Evolutionary conservation across 2,329 filamentous ascomycete genomes (phyloP), one percentile per base, ranked within the genome.

Genomic region (Ceratocystis alfenasii): DNA sequence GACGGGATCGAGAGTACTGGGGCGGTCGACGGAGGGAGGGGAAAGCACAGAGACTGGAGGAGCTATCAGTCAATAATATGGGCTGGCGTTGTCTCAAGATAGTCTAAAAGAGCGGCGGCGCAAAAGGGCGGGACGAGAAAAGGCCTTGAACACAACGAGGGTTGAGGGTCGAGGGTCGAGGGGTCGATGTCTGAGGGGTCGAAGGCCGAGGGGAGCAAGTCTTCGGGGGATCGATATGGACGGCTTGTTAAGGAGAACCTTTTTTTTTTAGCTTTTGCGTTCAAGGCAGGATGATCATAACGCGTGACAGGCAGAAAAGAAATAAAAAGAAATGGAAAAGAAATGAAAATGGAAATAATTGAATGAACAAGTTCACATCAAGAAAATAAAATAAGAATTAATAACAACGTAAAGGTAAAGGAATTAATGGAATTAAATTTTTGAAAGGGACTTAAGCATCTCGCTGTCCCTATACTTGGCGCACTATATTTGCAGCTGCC

Each of bases 301-400:
- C 61, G 41, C 44, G 44, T 41, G 53, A 10, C 20, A 64, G n/a
- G 36, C 62, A 55, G 62, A 41, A 64, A 28, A 41, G 55, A 28
- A 45, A 55, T 59, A 57, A 57, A 22, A 41, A 28, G 50, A 53
- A 33, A 28, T 20, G 57, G 48, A 41, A 62, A 61, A 10, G 17
- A 25, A 12, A 62, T 36, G 33, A 15, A 28, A 15, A 20, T 33
- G 36, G 36, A 41, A 41, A 41, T 41, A 41, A 41, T 41, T 41
- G 36, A 41, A 41, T 41, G 36, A 41, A 41, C 36, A 41, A 41
- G 36, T 41, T 41, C 36, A 41, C 36, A 44, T 17, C 50, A 63
- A 63, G 25, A 66, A 63, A 66, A 41, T 10, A 63, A 50, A 63
- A 62, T 15, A 36, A 59, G 7, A 66, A 50, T 63, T 50, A 66